Conservation (phyloP, 441 rosid genomes). For the Manihot esculenta region DNA sequence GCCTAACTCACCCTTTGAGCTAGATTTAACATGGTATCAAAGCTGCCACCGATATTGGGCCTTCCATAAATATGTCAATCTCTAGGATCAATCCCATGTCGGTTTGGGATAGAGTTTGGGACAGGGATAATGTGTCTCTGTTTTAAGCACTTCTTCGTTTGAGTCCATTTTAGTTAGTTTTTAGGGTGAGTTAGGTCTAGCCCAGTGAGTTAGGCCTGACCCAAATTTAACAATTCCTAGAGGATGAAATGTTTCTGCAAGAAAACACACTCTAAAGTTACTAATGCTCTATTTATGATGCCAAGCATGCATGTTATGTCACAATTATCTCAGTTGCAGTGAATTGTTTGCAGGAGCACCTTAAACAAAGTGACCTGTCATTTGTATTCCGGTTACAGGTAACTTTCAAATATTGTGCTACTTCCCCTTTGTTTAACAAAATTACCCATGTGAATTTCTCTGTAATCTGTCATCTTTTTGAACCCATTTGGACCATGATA, state of each 20-base stretch:
- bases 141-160: no score
- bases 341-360: constrained; percentile 75
- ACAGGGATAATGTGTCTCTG: no score
- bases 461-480: not conserved
- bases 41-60: no score
- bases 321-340: constrained; percentile 9
- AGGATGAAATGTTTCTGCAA: not conserved
- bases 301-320: not conserved
- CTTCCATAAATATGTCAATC: no score
- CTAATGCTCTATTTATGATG: not conserved
- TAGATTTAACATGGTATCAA: no score
- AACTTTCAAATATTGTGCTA: constrained; percentile 15
- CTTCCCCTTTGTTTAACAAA: not conserved
- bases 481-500: not conserved
- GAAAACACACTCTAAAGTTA: not conserved
- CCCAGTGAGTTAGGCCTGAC: no score
- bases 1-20: no score
- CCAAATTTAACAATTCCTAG: no score
- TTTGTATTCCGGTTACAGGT: constrained; percentile 97
- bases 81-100: no score
- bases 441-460: not conserved
- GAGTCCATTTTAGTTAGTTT: no score
- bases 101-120: no score
- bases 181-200: no score
- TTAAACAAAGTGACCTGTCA: constrained; percentile 87